phyloP scores from a whole-genome alignment of 345 rosid genomes.

The Melaleuca alternifolia region DNA sequence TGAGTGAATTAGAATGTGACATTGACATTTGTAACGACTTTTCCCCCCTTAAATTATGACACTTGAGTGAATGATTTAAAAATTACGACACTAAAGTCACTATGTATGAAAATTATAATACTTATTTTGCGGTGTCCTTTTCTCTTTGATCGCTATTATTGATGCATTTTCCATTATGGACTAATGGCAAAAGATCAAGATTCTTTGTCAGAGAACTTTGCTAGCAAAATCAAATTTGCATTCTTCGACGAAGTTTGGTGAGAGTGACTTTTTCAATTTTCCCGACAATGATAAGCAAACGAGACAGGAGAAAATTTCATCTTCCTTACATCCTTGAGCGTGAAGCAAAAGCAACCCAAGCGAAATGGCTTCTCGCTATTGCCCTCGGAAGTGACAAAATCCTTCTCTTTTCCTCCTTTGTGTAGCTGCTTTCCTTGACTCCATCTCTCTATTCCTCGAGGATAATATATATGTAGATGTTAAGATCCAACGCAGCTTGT shows the following conservation, averaged over 20 bases:
- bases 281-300: background rate
- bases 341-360: background rate
- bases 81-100: too few relatives aligned
- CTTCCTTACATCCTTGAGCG: background rate
- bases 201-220: background rate
- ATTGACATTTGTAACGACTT: fast-evolving
- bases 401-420: background rate
- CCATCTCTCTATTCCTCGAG: background rate
- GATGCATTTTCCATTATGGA: background rate
- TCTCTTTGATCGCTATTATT: background rate
- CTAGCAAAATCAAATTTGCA: background rate
- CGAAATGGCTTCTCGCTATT: background rate
- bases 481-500: background rate
- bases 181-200: background rate
- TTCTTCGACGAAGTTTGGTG: background rate
- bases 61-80: background rate
- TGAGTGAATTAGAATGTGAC: background rate
- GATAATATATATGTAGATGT: background rate
- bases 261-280: background rate
- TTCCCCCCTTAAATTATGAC: background rate
- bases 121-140: background rate
- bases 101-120: background rate
- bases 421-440: background rate
- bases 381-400: background rate
- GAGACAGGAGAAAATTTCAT: background rate